Evolutionary conservation across 192 early-diverging fungal species (phyloP).

Genomic region (Backusella tarrabulga): DNA sequence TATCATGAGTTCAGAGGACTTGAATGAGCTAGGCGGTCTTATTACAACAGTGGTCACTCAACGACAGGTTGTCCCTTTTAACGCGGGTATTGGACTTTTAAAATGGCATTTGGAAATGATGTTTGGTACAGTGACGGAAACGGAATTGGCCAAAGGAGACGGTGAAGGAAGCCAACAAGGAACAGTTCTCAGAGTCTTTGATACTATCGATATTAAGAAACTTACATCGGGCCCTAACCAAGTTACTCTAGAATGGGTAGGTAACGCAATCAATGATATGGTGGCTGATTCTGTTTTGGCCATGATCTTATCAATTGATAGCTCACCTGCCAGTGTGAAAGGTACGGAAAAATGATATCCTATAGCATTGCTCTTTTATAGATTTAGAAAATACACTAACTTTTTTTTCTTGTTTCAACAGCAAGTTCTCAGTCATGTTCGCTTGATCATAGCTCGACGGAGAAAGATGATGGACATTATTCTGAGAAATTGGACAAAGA

Average conservation of each 20-base stretch:
- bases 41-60: conserved; percentile 75
- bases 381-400: background rate
- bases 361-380: background rate
- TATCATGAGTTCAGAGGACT: conserved; percentile 77
- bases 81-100: conserved; percentile 76
- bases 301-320: conserved; percentile 81
- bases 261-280: conserved; percentile 92
- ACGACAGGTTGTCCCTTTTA: conserved; percentile 71
- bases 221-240: conserved; percentile 50
- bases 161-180: conserved; percentile 16
- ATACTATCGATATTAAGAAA: conserved; percentile 73
- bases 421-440: conserved; percentile 24
- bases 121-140: conserved; percentile 76
- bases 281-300: conserved; percentile 92
- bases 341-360: conserved; percentile 2
- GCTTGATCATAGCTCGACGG: conserved; percentile 16
- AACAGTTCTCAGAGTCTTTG: conserved; percentile 58
- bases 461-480: conserved; percentile 1
- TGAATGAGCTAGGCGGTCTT: conserved; percentile 78
- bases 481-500: conserved; percentile 18
- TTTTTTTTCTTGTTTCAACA: conserved; percentile 1
- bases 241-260: conserved; percentile 87
- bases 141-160: conserved; percentile 27
- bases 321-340: conserved; percentile 88
- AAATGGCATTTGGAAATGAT: conserved; percentile 92